phyloP scores from a whole-genome alignment of 495 filamentous ascomycete genomes.

The Thozetella sp. region DNA sequence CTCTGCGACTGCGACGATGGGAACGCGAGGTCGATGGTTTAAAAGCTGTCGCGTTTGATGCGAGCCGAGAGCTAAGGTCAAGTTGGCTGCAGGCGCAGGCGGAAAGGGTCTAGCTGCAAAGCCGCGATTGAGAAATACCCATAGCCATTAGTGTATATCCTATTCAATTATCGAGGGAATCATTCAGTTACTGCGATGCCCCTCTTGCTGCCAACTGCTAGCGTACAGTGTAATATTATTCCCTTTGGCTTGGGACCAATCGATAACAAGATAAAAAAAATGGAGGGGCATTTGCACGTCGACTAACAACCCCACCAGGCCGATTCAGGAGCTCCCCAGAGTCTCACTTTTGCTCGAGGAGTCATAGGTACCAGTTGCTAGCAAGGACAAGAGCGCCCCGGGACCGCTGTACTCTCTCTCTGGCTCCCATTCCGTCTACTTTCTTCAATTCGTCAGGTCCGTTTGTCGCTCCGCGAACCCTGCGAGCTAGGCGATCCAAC shows the following conservation, averaged over 20 bases:
- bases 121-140: background rate
- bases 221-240: background rate
- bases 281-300: background rate
- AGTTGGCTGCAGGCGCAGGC: background rate
- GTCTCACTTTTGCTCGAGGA: background rate
- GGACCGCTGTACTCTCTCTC: background rate
- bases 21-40: background rate
- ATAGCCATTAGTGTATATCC: background rate
- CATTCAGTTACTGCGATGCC: background rate
- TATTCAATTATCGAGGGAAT: background rate
- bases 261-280: background rate
- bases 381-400: no score
- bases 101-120: constrained; percentile 3
- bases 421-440: background rate
- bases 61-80: background rate
- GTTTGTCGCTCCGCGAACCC: background rate
- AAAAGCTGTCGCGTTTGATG: background rate
- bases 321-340: constrained; percentile 17
- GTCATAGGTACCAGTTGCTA: background rate
- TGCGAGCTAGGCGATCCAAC: background rate
- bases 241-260: background rate
- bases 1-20: background rate
- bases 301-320: constrained; percentile 12
- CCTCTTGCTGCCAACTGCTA: background rate
- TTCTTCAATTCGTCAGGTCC: constrained; percentile 10